Base-by-base conservation (phyloP, 768 basidiomycete species). In the Myochromella boudieri region DNA sequence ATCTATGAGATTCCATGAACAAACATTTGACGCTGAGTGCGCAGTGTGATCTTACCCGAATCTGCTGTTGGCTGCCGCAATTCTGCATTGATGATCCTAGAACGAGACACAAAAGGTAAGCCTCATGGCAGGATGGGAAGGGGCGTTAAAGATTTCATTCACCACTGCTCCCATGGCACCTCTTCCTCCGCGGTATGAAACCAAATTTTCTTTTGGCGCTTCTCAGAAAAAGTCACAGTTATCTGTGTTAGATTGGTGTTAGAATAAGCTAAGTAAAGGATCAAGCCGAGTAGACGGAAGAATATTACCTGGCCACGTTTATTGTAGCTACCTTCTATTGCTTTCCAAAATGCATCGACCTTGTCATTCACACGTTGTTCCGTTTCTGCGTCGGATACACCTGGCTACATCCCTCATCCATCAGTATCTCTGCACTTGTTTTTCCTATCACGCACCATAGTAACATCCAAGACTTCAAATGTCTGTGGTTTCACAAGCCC, bases 121-220 rank as follows among this genome's bases (percentile, higher is more conserved):
- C 31, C 38, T 37, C 24, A 42, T 10, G 7, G 3, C 20, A 45
- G 33, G 7, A 37, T 20, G 38, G 24, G 14, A 10, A 46, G 25
- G 17, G 11, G 44, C 70, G 5, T 31, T 31, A 8, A n/a, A n/a
- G n/a, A 31, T n/a, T n/a, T n/a, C 8, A n/a, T 17, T 34, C 10
- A 88, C 90, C 90, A 92, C 65, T 88, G 82, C 61, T 92, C 91
- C 90, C 90, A 92, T 42, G 88, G 81, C 11, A 91, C 80, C 20
- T 91, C 87, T 60, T 92, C 90, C 67, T 92, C 86, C 1, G 77
- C 83, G 54, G 76, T 72, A 31, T 82, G 76, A 55, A 90, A 87
- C 89, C 89, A 91, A 12, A 80, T 77, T 64, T 88, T 91, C 65
- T 84, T 85, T 8, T 80, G 78, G 38, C 80, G 76, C 61, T 84